Evolutionary conservation across 768 basidiomycete genomes (phyloP), one percentile per base, ranked within the genome.

Genomic region (Hericium coralloides): DNA sequence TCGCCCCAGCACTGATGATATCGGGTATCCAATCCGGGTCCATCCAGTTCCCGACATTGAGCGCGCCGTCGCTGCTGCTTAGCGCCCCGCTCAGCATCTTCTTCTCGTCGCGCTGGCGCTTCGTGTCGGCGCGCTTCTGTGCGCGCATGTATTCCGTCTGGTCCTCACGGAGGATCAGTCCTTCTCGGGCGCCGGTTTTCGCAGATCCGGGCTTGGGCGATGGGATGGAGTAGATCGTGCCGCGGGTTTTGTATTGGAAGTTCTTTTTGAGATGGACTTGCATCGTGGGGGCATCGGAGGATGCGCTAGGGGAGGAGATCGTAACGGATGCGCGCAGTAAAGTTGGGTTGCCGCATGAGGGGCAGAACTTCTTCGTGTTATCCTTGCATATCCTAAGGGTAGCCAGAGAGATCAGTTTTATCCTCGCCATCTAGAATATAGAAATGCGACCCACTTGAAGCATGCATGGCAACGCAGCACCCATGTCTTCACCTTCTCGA

Each of bases 391-490:
- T 84, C 70, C 97, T 99, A 26, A 31, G 31, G 43, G 43, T 1
- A 20, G 17, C 3, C n/a, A 45, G 17, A 45, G 65, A 1, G 41
- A 15, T n/a, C n/a, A 17, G 38, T 12, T 50, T 37, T 8, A 52
- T 57, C 18, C 60, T 52, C 22, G 2, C n/a, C 12, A n/a, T 26
- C 20, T 25, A 18, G 25, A 2, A n/a, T 12, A 41, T 31, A n/a
- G n/a, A 51, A 50, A 20, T 53, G 18, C 26, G 26, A 77, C 93
- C 72, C 66, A 98, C 97, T 98, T 98, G 81, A 95, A 99, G 72
- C 97, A 99, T 14, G 94, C 97, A 73, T 99, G 97, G 69, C 97
- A 99, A 56, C 97, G 74, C 66, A 98, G 72, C 1, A 98, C 92
- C 92, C 93, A 98, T 58, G 84, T 98, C 71, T 95, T 93, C 25